Evolutionary conservation across 108 stramenopile genomes (phyloP).

Genomic region (Cylindrotheca closterium): DNA sequence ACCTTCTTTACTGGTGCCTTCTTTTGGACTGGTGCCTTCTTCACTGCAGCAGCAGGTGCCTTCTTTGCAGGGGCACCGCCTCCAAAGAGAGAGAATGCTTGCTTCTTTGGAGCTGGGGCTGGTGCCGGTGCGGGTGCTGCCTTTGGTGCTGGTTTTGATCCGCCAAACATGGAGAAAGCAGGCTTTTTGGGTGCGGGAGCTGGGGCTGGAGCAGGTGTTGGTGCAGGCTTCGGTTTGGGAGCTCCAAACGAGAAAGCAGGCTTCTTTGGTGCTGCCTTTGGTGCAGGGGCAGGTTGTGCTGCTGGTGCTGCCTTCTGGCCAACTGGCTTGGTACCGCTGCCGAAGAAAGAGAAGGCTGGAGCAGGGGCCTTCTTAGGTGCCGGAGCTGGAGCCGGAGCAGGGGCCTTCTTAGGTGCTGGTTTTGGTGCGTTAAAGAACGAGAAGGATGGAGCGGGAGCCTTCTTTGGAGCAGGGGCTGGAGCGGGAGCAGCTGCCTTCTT

Average conservation of each 20-base stretch:
- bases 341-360: conserved; percentile 10
- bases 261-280: conserved; percentile 18
- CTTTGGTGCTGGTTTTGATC: conserved; percentile 29
- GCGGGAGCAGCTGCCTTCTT: conserved; percentile 39
- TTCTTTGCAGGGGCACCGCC: conserved; percentile 27
- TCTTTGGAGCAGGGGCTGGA: conserved; percentile 40
- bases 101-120: conserved; percentile 20
- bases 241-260: conserved; percentile 27
- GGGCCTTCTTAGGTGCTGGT: conserved; percentile 39
- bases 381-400: conserved; percentile 20
- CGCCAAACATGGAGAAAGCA: conserved; percentile 36
- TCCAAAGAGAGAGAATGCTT: conserved; percentile 25
- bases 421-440: conserved; percentile 22
- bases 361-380: conserved; percentile 24
- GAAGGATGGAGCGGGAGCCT: conserved; percentile 29
- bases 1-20: conserved; percentile 6
- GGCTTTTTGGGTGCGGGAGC: conserved; percentile 32
- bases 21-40: conserved; percentile 4
- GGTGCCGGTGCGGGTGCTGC: conserved; percentile 35
- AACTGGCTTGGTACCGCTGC: conserved; percentile 16
- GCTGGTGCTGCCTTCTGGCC: conserved; percentile 23
- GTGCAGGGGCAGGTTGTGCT: conserved; percentile 8
- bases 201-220: conserved; percentile 25
- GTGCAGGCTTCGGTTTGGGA: conserved; percentile 12
- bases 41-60: conserved; percentile 5